Percentiles rank a stretch among this genome's conserved stretches.
These are phyloP conservation scores for Atkinsonella texensis DNA, from an alignment of 2,329 filamentous ascomycete species.

Conservation along the genomic window DNA sequence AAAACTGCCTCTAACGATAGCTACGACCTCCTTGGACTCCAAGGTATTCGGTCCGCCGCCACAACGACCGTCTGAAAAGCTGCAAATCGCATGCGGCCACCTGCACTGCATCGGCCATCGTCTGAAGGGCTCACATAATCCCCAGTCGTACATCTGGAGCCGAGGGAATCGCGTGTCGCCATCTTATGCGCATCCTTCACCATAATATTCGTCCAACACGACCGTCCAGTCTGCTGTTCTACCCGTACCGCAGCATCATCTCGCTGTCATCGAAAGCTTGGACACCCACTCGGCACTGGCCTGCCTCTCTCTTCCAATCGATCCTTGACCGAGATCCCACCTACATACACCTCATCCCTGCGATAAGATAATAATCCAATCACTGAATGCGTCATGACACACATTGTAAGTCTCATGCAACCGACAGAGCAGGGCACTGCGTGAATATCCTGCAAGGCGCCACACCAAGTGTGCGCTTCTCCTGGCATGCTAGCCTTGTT, in stretches of 20 bases:
- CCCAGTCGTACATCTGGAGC: too few species aligned
- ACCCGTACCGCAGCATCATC: background rate
- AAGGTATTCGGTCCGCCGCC: background rate
- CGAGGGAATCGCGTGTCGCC: too few species aligned
- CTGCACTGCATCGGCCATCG: slow-evolving; percentile 3
- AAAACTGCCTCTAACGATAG: background rate
- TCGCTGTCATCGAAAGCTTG: slow-evolving; percentile 2
- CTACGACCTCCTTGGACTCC: background rate
- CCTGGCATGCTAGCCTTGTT: slow-evolving; percentile 4
- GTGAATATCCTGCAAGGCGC: slow-evolving; percentile 10
- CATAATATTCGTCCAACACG: background rate
- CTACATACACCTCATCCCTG: background rate
- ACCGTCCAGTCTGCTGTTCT: background rate
- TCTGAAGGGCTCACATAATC: background rate
- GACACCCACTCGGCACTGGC: background rate
- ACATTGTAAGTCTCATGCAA: slow-evolving; percentile 24
- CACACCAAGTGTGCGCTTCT: slow-evolving; percentile 5
- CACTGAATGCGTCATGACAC: slow-evolving; percentile 25
- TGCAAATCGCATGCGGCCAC: slow-evolving; percentile 2
- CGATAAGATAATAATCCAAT: slow-evolving; percentile 11
- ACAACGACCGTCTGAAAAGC: background rate
- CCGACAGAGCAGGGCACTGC: slow-evolving; percentile 8
- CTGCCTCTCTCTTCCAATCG: slow-evolving; percentile 5
- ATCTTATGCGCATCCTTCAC: background rate
- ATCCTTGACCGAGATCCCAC: slow-evolving; percentile 5